phyloP scores from a whole-genome alignment of 1,284 basidiomycete species.

The Melanopsichium pennsylvanicum region DNA sequence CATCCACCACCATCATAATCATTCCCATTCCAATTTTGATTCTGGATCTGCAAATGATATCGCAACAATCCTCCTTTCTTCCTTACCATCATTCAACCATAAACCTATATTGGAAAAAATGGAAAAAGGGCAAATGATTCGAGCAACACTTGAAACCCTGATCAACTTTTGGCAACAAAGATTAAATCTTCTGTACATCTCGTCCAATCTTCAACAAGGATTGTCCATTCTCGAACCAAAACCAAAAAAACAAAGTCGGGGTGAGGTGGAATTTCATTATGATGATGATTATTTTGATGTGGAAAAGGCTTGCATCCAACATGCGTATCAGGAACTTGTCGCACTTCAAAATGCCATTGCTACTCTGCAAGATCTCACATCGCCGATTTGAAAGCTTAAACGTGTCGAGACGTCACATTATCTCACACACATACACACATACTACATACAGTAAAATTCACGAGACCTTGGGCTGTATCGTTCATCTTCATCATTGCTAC shows the following conservation, averaged over 20 bases:
- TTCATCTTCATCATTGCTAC: no score
- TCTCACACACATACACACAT: neutral
- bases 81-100: no score
- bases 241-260: neutral
- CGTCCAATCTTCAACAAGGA: neutral
- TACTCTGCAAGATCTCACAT: neutral
- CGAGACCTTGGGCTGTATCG: no score
- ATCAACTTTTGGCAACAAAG: neutral
- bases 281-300: no score
- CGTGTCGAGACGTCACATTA: no score
- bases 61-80: no score
- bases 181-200: neutral
- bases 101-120: no score
- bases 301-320: slow-evolving; percentile 20
- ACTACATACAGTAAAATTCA: neutral
- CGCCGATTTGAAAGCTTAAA: no score
- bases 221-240: neutral
- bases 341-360: slow-evolving; percentile 4
- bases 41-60: no score
- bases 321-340: slow-evolving; percentile 32
- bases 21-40: no score
- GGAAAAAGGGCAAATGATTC: neutral
- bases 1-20: neutral
- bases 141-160: slow-evolving; percentile 7
- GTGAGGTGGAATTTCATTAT: no score